Base-by-base conservation (phyloP, 106 monocot species). In the Triglochin maritima region DNA sequence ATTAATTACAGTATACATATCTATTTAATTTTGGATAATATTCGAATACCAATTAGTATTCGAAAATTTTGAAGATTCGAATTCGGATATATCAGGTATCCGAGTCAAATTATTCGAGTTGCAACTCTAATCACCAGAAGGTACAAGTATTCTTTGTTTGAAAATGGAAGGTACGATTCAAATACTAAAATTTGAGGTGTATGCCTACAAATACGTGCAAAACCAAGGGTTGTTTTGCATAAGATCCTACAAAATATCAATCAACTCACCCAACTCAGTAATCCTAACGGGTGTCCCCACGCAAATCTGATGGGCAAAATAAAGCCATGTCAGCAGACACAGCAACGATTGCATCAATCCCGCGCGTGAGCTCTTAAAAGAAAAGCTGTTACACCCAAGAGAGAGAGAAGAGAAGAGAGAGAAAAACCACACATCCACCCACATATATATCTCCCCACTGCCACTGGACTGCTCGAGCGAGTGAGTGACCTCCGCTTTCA, bases 361-460 rank as follows among this genome's bases (percentile, higher is more conserved):
- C 68, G 68, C 56, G 68, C 44, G 57, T 57, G 68, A 69, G 57
- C 43, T n/a, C 57, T 46, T 0, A 17, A 57, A 69, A 66, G 13
- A 57, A 46, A 15, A 29, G 29, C 0, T n/a, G n/a, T n/a, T n/a
- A 29, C 29, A 29, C 29, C 29, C 45, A 57, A 57, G 55, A 57
- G 44, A 46, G n/a, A 55, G 5, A 0, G 13, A 7, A 42, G 16
- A 68, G 68, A 68, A n/a, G 53, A 45, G 66, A 52, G 53, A 49
- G 8, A 17, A 7, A 52, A 3, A 17, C 7, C 17, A 15, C 8
- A 16, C 50, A 3, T 44, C 43, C 6, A 13, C 49, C 9, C 47
- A 42, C 43, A 65, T 6, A 9, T 46, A 29, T 29, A 0, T 29
- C 29, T 29, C 29, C 29, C 29, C 29, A 29, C 29, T 29, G 29